Evolutionary conservation across 2,329 filamentous ascomycete species (phyloP), one percentile per base, ranked within the genome.

Genomic region (Sporothrix dimorphospora): DNA sequence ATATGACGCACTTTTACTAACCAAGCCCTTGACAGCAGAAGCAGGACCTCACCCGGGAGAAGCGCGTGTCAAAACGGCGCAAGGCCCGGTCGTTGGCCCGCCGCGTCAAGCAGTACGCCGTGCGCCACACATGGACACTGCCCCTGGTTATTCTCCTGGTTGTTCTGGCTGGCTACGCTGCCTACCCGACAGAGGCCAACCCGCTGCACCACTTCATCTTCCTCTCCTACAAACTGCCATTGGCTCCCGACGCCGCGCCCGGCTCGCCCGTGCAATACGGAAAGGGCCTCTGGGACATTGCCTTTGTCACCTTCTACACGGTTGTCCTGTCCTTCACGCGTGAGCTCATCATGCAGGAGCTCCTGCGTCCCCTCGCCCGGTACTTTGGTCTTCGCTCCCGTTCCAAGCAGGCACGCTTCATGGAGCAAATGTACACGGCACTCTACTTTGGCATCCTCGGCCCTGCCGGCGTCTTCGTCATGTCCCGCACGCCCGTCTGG

Each of bases 361-460:
- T 97, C 68, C 89, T 98, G 72, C 89, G 91, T 14, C 94, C 94
- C 0, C 84, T 94, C 74, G 93, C 94, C 6, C 85, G 89, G 57
- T 86, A 84, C 76, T 89, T 85, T 71, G 92, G 93, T 19, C 89
- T 98, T 78, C 86, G 84, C 73, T 89, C 88, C 74, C 88, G 90
- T 72, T 89, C 87, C 75, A 98, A 97, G 84, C 94, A 96, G 78
- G 88, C 91, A 19, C 91, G 94, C 45, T 98, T 97, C 86, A 96
- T 97, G 93, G 94, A 98, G 82, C 94, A 98, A 83, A 89, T 92
- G 79, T 98, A 98, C 83, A 97, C 94, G 1, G 94, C 94, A 34
- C 84, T 97, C 70, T 98, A 98, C 86, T 97, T 97, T 81, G 89
- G 82, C 59, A 80, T 96, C 72, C 90, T 97, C 72, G 94, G 94